Percentiles rank a stretch among this genome's conserved stretches.
Evolutionary conservation across 805 yeast genomes (phyloP).

Genomic region (Wickerhamomyces mucosus): DNA sequence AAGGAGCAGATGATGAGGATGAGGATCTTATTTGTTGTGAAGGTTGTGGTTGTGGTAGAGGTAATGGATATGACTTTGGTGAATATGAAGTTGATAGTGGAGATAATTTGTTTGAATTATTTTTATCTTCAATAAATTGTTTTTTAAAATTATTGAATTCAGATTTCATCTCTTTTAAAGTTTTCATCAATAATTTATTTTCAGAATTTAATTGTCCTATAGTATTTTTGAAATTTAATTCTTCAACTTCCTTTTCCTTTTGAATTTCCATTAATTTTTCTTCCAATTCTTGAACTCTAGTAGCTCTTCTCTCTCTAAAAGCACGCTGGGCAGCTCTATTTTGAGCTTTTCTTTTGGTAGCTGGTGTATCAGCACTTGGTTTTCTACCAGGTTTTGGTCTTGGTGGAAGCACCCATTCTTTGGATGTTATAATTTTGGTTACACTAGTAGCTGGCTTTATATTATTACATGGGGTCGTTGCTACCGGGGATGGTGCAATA

Average conservation of each 20-base stretch:
- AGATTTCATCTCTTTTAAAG: conserved; percentile 21
- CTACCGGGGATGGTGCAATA: conserved; percentile 13
- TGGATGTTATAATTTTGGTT: conserved; percentile 52
- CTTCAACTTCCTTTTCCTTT: conserved; percentile 52
- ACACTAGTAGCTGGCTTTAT: conserved; percentile 13
- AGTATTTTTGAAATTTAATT: conserved; percentile 21
- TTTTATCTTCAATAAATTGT: conserved; percentile 2
- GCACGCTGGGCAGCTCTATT: conserved; percentile 94
- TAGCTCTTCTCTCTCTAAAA: conserved; percentile 79
- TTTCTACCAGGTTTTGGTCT: conserved; percentile 67
- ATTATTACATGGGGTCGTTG: conserved; percentile 2
- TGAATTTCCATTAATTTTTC: conserved; percentile 57
- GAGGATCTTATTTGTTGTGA: conserved; percentile 2
- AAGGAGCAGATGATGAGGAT: not conserved
- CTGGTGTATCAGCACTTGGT: conserved; percentile 65
- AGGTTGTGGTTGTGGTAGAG: conserved; percentile 2
- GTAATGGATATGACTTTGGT: not conserved
- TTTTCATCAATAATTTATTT: conserved; percentile 24
- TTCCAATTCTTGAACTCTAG: conserved; percentile 71
- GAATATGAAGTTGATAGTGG: not conserved
- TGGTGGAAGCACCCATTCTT: conserved; percentile 74
- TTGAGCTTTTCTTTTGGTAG: conserved; percentile 80
- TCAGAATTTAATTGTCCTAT: conserved; percentile 20
- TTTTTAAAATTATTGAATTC: conserved; percentile 17
- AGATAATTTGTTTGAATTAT: not conserved